A percentile compares a stretch with the other conserved stretches of the same genome.
phyloP scores from a whole-genome alignment of 2,329 filamentous ascomycete species.

The Dactylellina leptospora region DNA sequence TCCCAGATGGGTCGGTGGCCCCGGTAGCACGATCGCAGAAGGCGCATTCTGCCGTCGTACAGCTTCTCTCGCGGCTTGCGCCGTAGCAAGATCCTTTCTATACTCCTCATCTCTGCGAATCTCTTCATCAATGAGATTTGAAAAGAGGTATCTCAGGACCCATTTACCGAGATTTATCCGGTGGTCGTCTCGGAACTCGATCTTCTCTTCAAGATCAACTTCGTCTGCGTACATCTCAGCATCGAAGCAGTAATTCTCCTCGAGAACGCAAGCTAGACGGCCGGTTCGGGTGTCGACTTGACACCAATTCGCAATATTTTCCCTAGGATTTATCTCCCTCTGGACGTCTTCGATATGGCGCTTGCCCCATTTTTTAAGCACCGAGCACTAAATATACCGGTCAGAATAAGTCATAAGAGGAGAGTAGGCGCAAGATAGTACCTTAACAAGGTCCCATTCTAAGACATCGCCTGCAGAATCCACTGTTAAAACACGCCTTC shows the following conservation, averaged over 20 bases:
- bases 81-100: constrained; percentile 73
- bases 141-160: constrained; percentile 91
- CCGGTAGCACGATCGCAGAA: constrained; percentile 69
- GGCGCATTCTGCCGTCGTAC: constrained; percentile 69
- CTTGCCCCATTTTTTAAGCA: constrained; percentile 91
- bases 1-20: constrained; percentile 53
- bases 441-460: constrained; percentile 90
- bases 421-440: constrained; percentile 62
- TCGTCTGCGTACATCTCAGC: constrained; percentile 97
- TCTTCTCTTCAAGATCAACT: constrained; percentile 74
- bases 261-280: constrained; percentile 85
- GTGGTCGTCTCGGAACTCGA: constrained; percentile 90
- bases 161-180: constrained; percentile 98
- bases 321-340: constrained; percentile 82
- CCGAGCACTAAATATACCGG: constrained; percentile 71
- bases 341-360: constrained; percentile 92
- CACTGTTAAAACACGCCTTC: constrained; percentile 84
- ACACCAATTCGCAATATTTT: constrained; percentile 95
- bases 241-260: constrained; percentile 96
- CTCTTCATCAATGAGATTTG: constrained; percentile 87
- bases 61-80: constrained; percentile 68
- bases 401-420: constrained; percentile 52
- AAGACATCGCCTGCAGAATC: constrained; percentile 95
- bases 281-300: constrained; percentile 93
- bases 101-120: constrained; percentile 80